Percentiles rank a stretch among this genome's conserved stretches.
Conservation (phyloP, 805 yeast species). For the Saccharomyces kudriavzevii region DNA sequence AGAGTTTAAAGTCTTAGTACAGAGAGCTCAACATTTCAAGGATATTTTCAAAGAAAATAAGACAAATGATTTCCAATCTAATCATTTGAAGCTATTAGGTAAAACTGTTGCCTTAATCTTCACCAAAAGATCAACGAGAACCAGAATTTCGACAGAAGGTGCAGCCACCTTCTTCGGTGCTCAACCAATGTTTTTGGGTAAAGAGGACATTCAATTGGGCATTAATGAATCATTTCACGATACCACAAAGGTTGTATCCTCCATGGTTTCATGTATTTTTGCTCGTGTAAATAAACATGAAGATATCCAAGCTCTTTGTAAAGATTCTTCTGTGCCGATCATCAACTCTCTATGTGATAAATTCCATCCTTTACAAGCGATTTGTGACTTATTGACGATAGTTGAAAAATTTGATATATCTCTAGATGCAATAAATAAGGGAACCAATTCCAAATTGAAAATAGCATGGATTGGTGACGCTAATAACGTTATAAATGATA, state of each 20-base stretch:
- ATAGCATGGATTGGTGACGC: slow-evolving; percentile 96
- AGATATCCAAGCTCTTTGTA: slow-evolving; percentile 70
- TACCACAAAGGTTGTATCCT: slow-evolving; percentile 79
- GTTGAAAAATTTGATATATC: slow-evolving; percentile 59
- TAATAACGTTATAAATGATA: slow-evolving; percentile 89
- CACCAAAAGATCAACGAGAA: slow-evolving; percentile 89
- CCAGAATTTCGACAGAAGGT: slow-evolving; percentile 89
- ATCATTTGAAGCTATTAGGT: slow-evolving; percentile 56
- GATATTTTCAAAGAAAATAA: slow-evolving; percentile 48
- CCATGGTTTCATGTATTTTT: slow-evolving; percentile 94
- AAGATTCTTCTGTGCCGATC: slow-evolving; percentile 80
- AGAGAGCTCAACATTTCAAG: slow-evolving; percentile 72
- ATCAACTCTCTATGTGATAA: slow-evolving; percentile 89
- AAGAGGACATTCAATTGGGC: slow-evolving; percentile 93
- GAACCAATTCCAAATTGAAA: slow-evolving; percentile 48
- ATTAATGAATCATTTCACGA: slow-evolving; percentile 89
- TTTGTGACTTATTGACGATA: slow-evolving; percentile 82
- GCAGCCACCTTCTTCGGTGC: slow-evolving; percentile 92
- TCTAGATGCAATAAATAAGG: slow-evolving; percentile 3
- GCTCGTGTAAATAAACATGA: slow-evolving; percentile 88
- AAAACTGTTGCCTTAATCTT: slow-evolving; percentile 77
- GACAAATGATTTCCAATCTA: slow-evolving; percentile 28
- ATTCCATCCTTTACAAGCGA: slow-evolving; percentile 92
- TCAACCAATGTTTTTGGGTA: slow-evolving; percentile 92
- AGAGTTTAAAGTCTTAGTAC: slow-evolving; percentile 66